phyloP scores from a whole-genome alignment of 2,329 filamentous ascomycete genomes.

The Zelopaecilomyces penicillatus region DNA sequence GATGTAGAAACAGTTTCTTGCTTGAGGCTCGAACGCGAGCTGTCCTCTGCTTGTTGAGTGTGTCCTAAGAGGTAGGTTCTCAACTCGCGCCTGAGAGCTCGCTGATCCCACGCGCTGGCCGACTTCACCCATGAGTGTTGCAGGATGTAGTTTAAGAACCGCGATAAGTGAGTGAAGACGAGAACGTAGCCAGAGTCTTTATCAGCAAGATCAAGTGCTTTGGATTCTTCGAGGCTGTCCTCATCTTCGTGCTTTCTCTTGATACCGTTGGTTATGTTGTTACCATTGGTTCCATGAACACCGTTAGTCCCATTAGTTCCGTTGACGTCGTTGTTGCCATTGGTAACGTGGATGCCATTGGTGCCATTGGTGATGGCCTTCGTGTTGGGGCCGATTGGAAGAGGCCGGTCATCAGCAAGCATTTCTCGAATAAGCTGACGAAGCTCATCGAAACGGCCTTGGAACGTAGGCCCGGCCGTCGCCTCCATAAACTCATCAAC shows the following conservation, averaged over 20 bases:
- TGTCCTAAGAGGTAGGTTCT: constrained; percentile 1
- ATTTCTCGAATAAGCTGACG: not conserved
- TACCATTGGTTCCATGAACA: too few species aligned
- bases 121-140: not conserved
- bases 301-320: too few species aligned
- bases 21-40: not conserved
- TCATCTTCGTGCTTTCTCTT: too few species aligned
- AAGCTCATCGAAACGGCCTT: not conserved
- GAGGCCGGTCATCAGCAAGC: too few species aligned
- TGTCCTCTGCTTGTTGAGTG: constrained; percentile 1
- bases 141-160: not conserved
- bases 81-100: not conserved
- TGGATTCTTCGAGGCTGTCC: too few species aligned
- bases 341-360: too few species aligned
- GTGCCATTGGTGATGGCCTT: too few species aligned
- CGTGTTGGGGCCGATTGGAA: too few species aligned
- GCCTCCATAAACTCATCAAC: constrained; percentile 10
- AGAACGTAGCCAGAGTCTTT: not conserved
- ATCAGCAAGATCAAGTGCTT: too few species aligned
- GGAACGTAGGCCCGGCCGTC: constrained; percentile 2
- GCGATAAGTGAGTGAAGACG: not conserved
- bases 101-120: not conserved
- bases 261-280: too few species aligned
- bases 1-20: not conserved
- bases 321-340: too few species aligned